A percentile compares a stretch with the other conserved stretches of the same genome.
Evolutionary conservation across 139 green algal genomes (phyloP).

Genomic region (Chlamydomonas schloesseri): DNA sequence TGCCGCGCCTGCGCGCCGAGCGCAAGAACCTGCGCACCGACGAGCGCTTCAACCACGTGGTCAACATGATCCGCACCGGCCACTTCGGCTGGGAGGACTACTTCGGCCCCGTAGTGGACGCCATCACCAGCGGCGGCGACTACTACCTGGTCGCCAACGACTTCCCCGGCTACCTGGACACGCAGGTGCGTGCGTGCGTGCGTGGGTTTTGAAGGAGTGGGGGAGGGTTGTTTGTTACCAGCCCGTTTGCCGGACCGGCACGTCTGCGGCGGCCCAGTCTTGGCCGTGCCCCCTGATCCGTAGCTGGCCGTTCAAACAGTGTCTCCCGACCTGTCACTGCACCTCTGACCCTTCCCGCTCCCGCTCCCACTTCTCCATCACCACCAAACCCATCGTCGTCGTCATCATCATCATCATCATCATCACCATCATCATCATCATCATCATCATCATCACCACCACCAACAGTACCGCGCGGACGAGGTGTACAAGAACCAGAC

Average conservation of each 20-base stretch:
- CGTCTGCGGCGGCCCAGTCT: too few species aligned
- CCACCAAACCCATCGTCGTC: too few species aligned
- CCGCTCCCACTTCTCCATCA: background rate
- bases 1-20: conserved; percentile 68
- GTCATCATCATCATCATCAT: too few species aligned
- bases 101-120: conserved; percentile 91
- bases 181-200: conserved; percentile 73
- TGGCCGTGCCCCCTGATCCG: too few species aligned
- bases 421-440: too few species aligned
- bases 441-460: too few species aligned
- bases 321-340: too few species aligned
- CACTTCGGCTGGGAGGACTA: conserved; percentile 97
- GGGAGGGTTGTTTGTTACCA: background rate
- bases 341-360: too few species aligned
- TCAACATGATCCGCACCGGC: conserved; percentile 84
- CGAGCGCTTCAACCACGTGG: conserved; percentile 82
- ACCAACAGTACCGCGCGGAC: conserved; percentile 63
- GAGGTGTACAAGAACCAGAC: conserved; percentile 73
- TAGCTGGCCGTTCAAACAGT: too few species aligned
- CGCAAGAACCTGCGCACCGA: conserved; percentile 74
- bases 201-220: background rate
- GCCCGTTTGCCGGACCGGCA: too few species aligned
- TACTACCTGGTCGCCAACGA: conserved; percentile 98
- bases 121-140: conserved; percentile 86
- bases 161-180: conserved; percentile 93